A percentile compares a stretch with the other conserved stretches of the same genome.
These are phyloP conservation scores for Penicillium fimorum DNA, from an alignment of 495 filamentous ascomycete genomes.

Conservation along the genomic window DNA sequence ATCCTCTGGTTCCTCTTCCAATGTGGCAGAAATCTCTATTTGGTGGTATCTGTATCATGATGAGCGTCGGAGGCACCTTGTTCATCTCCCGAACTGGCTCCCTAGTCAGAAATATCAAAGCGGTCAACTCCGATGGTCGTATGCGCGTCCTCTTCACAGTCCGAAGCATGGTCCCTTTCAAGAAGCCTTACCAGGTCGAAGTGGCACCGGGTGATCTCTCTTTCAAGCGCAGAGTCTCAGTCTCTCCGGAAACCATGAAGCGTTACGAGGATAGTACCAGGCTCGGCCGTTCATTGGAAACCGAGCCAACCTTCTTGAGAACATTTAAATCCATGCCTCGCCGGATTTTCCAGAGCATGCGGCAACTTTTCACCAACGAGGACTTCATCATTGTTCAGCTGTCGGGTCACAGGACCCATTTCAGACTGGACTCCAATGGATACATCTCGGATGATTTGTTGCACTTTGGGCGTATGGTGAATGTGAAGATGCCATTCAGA, in stretches of 20 bases:
- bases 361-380: constrained; percentile 45
- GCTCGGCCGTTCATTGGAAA: constrained; percentile 16
- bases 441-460: constrained; percentile 40
- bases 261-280: constrained; percentile 24
- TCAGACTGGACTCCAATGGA: constrained; percentile 43
- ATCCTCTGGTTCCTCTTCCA: constrained; percentile 33
- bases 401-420: constrained; percentile 38
- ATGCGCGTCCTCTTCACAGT: constrained; percentile 38
- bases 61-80: constrained; percentile 45
- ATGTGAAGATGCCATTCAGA: constrained; percentile 10
- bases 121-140: constrained; percentile 32
- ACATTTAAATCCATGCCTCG: constrained; percentile 34
- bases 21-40: constrained; percentile 42
- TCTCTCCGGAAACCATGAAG: constrained; percentile 25
- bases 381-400: constrained; percentile 47
- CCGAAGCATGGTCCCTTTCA: constrained; percentile 44
- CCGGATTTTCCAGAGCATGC: constrained; percentile 39
- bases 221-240: constrained; percentile 29
- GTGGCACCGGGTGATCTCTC: constrained; percentile 19
- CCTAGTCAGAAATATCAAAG: constrained; percentile 38
- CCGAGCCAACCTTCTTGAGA: constrained; percentile 33
- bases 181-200: constrained; percentile 38
- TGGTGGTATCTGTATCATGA: constrained; percentile 42
- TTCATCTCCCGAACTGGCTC: constrained; percentile 37
- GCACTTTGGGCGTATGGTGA: constrained; percentile 33